Conservation (phyloP, 2,329 filamentous ascomycete genomes). For the Trichoderma sp. region DNA sequence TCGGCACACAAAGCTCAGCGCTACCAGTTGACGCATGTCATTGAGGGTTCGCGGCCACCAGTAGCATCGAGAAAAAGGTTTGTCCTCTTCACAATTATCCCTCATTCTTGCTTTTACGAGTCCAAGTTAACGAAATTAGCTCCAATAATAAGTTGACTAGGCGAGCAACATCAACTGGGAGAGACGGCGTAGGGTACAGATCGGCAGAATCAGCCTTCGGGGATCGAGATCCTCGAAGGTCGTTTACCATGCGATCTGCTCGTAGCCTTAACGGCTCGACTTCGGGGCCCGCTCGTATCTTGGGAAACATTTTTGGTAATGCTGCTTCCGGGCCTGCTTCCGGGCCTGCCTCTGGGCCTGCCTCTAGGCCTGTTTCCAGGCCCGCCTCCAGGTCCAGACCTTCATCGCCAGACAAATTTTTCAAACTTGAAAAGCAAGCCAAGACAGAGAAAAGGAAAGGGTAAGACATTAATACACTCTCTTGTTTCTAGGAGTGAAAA, state of each 20-base stretch:
- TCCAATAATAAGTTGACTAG: slow-evolving; percentile 18
- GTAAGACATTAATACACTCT: slow-evolving; percentile 8
- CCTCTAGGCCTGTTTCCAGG: slow-evolving; percentile 7
- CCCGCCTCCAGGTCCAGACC: slow-evolving; percentile 8
- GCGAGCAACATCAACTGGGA: slow-evolving; percentile 4
- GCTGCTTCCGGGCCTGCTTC: slow-evolving; percentile 12
- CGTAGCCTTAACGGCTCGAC: slow-evolving; percentile 22
- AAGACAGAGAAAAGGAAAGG: slow-evolving; percentile 26
- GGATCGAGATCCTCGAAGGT: slow-evolving; percentile 20
- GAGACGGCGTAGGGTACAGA: slow-evolving; percentile 18
- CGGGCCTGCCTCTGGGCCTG: slow-evolving; percentile 7
- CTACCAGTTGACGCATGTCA: slow-evolving; percentile 29
- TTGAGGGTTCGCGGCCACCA: slow-evolving; percentile 35
- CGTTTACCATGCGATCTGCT: slow-evolving; percentile 20
- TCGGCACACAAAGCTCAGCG: slow-evolving; percentile 30
- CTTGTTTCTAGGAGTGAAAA: neutral
- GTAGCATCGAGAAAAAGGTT: slow-evolving; percentile 33
- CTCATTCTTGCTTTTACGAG: neutral
- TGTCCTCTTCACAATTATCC: neutral
- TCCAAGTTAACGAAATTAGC: neutral
- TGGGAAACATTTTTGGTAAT: neutral
- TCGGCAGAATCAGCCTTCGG: slow-evolving; percentile 23
- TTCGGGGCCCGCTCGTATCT: neutral
- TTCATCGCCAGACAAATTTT: slow-evolving; percentile 24
- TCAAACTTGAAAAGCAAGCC: slow-evolving; percentile 25